These are phyloP conservation scores for Nyctanthes arbortristis DNA, from an alignment of 257 asterid species.

Conservation along the genomic window DNA sequence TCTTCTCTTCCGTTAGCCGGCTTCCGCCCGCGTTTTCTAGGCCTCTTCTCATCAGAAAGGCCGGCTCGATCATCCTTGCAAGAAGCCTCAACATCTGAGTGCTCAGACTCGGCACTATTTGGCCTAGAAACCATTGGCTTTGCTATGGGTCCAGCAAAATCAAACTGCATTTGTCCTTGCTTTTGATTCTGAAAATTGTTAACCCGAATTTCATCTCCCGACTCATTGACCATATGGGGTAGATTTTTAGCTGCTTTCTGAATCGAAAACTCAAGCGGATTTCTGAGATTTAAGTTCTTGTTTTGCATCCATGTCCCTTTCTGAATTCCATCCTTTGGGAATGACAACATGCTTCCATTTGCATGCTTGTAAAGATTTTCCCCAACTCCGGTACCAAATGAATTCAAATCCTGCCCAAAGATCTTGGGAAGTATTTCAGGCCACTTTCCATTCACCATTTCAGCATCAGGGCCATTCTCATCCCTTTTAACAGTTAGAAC, in stretches of 20 bases:
- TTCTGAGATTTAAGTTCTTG: conserved; percentile 37
- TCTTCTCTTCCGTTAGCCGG: conserved; percentile 90
- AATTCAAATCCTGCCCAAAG: conserved; percentile 69
- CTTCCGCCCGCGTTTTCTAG: conserved; percentile 86
- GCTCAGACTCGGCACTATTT: conserved; percentile 59
- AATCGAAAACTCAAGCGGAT: conserved; percentile 38
- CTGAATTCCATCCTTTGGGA: conserved; percentile 50
- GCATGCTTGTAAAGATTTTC: conserved; percentile 38
- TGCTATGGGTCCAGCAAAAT: conserved; percentile 58
- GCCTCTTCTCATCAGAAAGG: conserved; percentile 57
- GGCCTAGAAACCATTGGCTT: conserved; percentile 42
- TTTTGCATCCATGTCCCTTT: conserved; percentile 41
- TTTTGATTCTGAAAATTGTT: conserved; percentile 52
- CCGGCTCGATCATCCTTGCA: conserved; percentile 54
- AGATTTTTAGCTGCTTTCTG: conserved; percentile 39
- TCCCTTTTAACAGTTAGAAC: conserved; percentile 39
- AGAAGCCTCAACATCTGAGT: conserved; percentile 71
- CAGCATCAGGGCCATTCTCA: conserved; percentile 25
- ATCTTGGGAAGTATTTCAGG: conserved; percentile 48
- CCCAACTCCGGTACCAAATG: conserved; percentile 30
- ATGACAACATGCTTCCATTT: conserved; percentile 42
- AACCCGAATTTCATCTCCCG: conserved; percentile 45
- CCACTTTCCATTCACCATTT: conserved; percentile 34
- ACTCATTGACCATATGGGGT: conserved; percentile 35
- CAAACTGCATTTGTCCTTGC: conserved; percentile 68